Percentiles rank a stretch among this genome's conserved stretches.
These are phyloP conservation scores for Paraphaeosphaeria minitans DNA, from an alignment of 2,329 filamentous ascomycete genomes.

Conservation along the genomic window DNA sequence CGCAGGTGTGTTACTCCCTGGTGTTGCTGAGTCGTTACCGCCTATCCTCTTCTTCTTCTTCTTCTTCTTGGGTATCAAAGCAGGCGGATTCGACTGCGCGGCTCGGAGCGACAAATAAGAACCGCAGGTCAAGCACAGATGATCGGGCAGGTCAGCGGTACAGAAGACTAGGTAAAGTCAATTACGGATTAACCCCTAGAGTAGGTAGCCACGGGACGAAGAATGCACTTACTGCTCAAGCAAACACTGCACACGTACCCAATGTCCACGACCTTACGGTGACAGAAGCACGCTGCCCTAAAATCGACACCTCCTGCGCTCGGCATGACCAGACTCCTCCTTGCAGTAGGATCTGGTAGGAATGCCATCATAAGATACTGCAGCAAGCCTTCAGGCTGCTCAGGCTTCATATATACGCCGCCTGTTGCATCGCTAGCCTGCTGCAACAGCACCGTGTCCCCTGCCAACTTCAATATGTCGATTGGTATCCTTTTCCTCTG, in stretches of 20 bases:
- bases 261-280: slow-evolving; percentile 85
- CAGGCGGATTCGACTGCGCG: slow-evolving; percentile 40
- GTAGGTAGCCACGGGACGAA: not conserved
- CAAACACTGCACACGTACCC: slow-evolving; percentile 97
- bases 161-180: slow-evolving; percentile 43
- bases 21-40: slow-evolving; percentile 41
- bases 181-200: slow-evolving; percentile 10
- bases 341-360: slow-evolving; percentile 70
- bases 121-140: slow-evolving; percentile 47
- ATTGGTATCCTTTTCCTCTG: slow-evolving; percentile 87
- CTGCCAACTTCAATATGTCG: slow-evolving; percentile 85
- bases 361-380: slow-evolving; percentile 96
- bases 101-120: slow-evolving; percentile 45
- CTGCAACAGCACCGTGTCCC: slow-evolving; percentile 88
- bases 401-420: slow-evolving; percentile 69
- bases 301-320: slow-evolving; percentile 91
- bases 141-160: slow-evolving; percentile 37
- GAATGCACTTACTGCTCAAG: slow-evolving; percentile 70
- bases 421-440: slow-evolving; percentile 80
- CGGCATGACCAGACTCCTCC: slow-evolving; percentile 73
- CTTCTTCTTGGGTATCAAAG: slow-evolving; percentile 46
- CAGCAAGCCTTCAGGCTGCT: slow-evolving; percentile 66
- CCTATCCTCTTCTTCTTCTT: slow-evolving; percentile 47
- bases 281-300: slow-evolving; percentile 97
- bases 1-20: slow-evolving; percentile 38